Evolutionary conservation across 177 flowering plant genomes (phyloP), one percentile per base, ranked within the genome.

Genomic region (Vitis hybrid): DNA sequence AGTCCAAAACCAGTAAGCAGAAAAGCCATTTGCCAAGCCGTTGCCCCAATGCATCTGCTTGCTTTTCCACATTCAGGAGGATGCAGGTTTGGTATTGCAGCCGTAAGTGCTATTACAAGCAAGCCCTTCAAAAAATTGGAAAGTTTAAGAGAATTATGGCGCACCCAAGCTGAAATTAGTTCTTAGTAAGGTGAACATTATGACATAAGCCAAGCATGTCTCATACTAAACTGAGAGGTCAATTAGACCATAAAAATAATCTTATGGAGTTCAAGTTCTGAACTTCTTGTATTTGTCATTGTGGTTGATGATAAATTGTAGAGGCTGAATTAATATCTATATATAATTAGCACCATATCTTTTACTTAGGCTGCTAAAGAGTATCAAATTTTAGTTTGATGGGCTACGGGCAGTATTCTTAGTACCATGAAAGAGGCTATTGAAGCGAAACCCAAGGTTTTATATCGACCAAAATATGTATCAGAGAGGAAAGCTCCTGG

Each of bases 401-500:
- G 30, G 30, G 30, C 30, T 40, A 7, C 8, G 7, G 46, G 8
- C 46, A 40, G 46, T 40, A 40, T 40, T 55, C 11, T 59, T 30
- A 50, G 52, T 80, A 83, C 88, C 79, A 52, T 12, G n/a, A 80
- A 66, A 14, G 89, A 83, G 11, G 85, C 54, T 40, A 2, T 79
- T 52, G 40, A 82, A 75, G 19, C 85, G 49, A 77, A 79, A 4
- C 80, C 89, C 19, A 83, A 51, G 7, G 82, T 83, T 40, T 66
- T 73, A 74, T 76, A 85, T 2, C 89, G 85, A 24, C 89, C 88
- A 35, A 79, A 80, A 74, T 78, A 83, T 6, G 86, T 66, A 52
- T 85, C 87, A 24, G 77, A 83, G 60, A 85, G 85, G 73, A 73
- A 83, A 59, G 89, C 89, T 1, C 89, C 89, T 0, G 77, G 0